Evolutionary conservation across 352 stramenopile genomes (phyloP).

Genomic region (Poterioochromonas sp.): DNA sequence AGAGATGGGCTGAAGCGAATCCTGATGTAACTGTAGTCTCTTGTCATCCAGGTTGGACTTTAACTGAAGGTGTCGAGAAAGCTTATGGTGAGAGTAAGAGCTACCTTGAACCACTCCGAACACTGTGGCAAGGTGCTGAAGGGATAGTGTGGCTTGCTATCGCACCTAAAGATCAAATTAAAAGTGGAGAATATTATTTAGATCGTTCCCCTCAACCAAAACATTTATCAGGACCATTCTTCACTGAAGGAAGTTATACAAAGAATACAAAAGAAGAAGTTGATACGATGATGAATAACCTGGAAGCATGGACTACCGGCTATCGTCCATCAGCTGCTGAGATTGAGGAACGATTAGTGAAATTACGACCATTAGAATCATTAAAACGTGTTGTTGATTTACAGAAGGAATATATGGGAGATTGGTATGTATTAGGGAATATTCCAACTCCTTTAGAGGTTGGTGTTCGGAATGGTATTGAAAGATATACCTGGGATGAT

Average conservation of each 20-base stretch:
- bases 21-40: slow-evolving; percentile 44
- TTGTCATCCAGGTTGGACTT: slow-evolving; percentile 59
- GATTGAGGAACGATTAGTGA: neutral
- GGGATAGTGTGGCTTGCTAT: slow-evolving; percentile 57
- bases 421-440: slow-evolving; percentile 16
- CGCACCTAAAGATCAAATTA: slow-evolving; percentile 46
- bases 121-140: slow-evolving; percentile 59
- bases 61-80: slow-evolving; percentile 53
- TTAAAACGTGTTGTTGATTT: neutral
- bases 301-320: slow-evolving; percentile 3
- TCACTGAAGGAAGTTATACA: slow-evolving; percentile 54
- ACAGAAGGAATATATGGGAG: slow-evolving; percentile 1
- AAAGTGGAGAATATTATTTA: slow-evolving; percentile 57
- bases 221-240: slow-evolving; percentile 56
- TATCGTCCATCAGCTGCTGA: neutral
- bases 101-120: slow-evolving; percentile 58
- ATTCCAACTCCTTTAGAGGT: neutral
- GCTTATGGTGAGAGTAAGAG: slow-evolving; percentile 55
- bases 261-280: slow-evolving; percentile 56
- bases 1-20: slow-evolving; percentile 48
- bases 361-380: neutral
- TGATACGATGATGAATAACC: slow-evolving; percentile 50
- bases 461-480: neutral
- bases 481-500: slow-evolving; percentile 12
- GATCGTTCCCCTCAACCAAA: slow-evolving; percentile 53